Percentiles rank a stretch among this genome's conserved stretches.
These are phyloP conservation scores for Fomitopsis betulina DNA, from an alignment of 1,284 basidiomycete species.

Conservation along the genomic window DNA sequence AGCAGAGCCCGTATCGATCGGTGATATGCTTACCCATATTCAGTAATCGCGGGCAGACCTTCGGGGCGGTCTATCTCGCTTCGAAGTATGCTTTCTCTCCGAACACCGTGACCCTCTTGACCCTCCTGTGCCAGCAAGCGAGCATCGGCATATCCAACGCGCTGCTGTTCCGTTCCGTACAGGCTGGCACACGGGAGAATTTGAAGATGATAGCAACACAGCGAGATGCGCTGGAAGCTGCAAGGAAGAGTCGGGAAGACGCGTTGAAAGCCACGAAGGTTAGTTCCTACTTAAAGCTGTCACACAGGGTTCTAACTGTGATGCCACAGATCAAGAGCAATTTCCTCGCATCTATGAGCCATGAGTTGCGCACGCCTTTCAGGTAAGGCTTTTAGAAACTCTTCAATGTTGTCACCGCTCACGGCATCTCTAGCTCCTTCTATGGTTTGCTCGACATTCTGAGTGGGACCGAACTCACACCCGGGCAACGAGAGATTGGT, in stretches of 20 bases:
- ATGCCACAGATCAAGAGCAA: slow-evolving; percentile 60
- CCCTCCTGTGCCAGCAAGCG: slow-evolving; percentile 66
- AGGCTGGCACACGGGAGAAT: slow-evolving; percentile 65
- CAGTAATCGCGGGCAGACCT: slow-evolving; percentile 66
- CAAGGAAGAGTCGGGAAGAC: slow-evolving; percentile 62
- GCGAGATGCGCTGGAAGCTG: slow-evolving; percentile 59
- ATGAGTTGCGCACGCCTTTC: slow-evolving; percentile 68
- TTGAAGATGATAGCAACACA: slow-evolving; percentile 70
- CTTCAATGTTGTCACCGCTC: background rate
- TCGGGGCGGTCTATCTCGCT: slow-evolving; percentile 43
- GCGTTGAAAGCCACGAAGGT: slow-evolving; percentile 70
- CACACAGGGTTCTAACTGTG: background rate
- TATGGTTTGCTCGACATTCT: slow-evolving; percentile 67
- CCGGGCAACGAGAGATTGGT: slow-evolving; percentile 67
- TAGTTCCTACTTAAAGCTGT: slow-evolving; percentile 4
- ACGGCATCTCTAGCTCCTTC: slow-evolving; percentile 49
- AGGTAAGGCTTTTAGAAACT: slow-evolving; percentile 35
- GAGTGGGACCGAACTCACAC: slow-evolving; percentile 60
- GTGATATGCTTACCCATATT: slow-evolving; percentile 67
- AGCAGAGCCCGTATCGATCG: slow-evolving; percentile 51
- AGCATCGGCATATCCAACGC: slow-evolving; percentile 70
- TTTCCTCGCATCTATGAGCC: slow-evolving; percentile 72
- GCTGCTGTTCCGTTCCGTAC: slow-evolving; percentile 66
- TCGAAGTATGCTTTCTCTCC: slow-evolving; percentile 61
- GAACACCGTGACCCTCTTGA: slow-evolving; percentile 56